Evolutionary conservation across 2,329 filamentous ascomycete species (phyloP).

Genomic region (Aureobasidium sp.): DNA sequence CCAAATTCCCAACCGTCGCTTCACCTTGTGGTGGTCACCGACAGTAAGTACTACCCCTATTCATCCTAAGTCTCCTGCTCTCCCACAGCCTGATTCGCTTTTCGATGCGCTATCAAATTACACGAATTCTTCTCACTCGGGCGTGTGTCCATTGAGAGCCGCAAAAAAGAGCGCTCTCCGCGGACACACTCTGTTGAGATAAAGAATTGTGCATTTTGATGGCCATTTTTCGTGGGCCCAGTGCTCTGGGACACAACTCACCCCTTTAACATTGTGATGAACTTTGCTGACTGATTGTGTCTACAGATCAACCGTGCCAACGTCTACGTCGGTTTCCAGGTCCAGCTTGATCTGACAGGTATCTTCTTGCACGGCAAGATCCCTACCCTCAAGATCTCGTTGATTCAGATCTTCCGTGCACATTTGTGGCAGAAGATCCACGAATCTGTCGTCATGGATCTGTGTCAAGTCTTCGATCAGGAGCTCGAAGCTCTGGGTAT

Average conservation of each 20-base stretch:
- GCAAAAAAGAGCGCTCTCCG: neutral
- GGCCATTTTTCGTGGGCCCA: neutral
- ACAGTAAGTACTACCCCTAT: conserved; percentile 18
- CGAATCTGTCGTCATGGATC: conserved; percentile 96
- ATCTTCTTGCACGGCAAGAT: conserved; percentile 99
- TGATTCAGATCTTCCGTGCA: conserved; percentile 98
- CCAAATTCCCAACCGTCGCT: conserved; percentile 96
- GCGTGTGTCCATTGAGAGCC: neutral
- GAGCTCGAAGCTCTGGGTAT: conserved; percentile 93
- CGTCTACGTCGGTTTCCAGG: conserved; percentile 98
- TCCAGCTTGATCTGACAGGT: conserved; percentile 92
- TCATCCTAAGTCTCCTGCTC: neutral
- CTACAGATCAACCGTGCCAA: conserved; percentile 76
- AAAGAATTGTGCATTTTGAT: neutral
- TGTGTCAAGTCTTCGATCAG: conserved; percentile 97
- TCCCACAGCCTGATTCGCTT: neutral
- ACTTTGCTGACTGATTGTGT: neutral
- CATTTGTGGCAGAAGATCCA: conserved; percentile 99
- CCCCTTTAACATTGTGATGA: neutral
- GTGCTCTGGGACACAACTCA: neutral
- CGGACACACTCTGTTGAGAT: neutral
- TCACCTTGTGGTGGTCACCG: conserved; percentile 92
- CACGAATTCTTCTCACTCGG: neutral
- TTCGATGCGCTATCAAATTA: neutral
- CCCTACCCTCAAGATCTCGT: conserved; percentile 90